These are phyloP conservation scores for Apiospora phragmitis DNA, from an alignment of 2,329 filamentous ascomycete genomes.

Conservation along the genomic window DNA sequence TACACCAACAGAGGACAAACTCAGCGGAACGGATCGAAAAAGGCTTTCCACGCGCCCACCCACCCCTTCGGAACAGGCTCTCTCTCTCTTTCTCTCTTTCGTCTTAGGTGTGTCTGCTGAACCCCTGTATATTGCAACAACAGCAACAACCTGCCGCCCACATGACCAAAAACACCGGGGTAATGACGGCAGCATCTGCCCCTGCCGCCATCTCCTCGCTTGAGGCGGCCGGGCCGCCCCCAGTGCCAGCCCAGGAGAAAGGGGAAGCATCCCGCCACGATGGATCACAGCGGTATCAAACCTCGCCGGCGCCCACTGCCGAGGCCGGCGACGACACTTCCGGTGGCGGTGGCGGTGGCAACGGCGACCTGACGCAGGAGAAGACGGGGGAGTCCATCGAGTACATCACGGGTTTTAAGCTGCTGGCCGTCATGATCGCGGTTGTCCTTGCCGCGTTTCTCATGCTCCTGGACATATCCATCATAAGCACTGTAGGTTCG, in stretches of 20 bases:
- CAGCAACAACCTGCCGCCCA: background rate
- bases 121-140: background rate
- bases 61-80: background rate
- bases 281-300: background rate
- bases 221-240: background rate
- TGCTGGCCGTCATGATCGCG: slow-evolving; percentile 27
- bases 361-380: background rate
- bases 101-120: background rate
- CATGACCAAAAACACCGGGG: background rate
- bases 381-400: slow-evolving; percentile 23
- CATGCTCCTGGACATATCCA: slow-evolving; percentile 52
- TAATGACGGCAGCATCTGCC: background rate
- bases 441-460: slow-evolving; percentile 47
- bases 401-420: slow-evolving; percentile 28
- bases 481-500: slow-evolving; percentile 50
- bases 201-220: background rate
- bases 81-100: background rate
- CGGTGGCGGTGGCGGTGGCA: background rate
- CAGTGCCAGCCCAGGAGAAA: background rate
- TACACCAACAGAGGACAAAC: background rate
- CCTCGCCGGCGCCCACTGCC: background rate
- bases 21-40: background rate
- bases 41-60: background rate
- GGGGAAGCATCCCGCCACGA: background rate
- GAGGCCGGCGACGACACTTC: no score